Percentiles rank a stretch among this genome's conserved stretches.
Conservation (phyloP, 352 stramenopile genomes). For the Globisporangium viniferum region DNA sequence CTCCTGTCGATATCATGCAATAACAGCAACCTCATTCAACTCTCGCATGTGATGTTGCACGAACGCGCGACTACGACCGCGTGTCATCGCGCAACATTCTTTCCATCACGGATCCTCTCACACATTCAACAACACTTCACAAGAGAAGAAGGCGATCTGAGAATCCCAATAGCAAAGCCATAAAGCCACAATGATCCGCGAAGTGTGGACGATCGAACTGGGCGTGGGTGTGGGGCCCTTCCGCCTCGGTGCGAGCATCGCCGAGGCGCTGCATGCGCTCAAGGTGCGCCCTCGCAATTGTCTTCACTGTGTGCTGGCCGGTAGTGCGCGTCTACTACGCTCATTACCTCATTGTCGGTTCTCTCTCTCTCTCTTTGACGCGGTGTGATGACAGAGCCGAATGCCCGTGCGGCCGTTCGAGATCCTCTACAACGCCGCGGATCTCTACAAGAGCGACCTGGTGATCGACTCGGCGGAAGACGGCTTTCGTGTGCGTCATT, state of each 20-base stretch:
- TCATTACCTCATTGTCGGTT: background rate
- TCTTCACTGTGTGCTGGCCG: background rate
- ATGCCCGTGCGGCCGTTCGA: conserved; percentile 71
- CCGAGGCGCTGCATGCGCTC: conserved; percentile 71
- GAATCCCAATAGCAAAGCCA: background rate
- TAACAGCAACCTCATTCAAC: background rate
- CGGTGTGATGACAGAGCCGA: conserved; percentile 36
- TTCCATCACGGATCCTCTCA: background rate
- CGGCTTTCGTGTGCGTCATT: conserved; percentile 47
- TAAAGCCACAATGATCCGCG: conserved; percentile 47
- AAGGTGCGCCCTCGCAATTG: conserved; percentile 33
- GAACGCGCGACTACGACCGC: background rate
- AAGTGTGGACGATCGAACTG: conserved; percentile 84
- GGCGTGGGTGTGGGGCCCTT: conserved; percentile 77
- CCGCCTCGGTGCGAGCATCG: conserved; percentile 66
- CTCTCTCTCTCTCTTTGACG: background rate
- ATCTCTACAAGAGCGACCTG: conserved; percentile 61
- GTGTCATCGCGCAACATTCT: background rate
- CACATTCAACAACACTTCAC: background rate
- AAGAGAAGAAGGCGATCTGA: background rate
- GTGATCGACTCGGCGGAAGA: conserved; percentile 71
- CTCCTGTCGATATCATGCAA: background rate
- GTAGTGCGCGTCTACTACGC: background rate
- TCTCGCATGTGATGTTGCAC: background rate
- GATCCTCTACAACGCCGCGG: conserved; percentile 66